Evolutionary conservation across 2,329 filamentous ascomycete genomes (phyloP).

Genomic region (Ophiostoma piceae): DNA sequence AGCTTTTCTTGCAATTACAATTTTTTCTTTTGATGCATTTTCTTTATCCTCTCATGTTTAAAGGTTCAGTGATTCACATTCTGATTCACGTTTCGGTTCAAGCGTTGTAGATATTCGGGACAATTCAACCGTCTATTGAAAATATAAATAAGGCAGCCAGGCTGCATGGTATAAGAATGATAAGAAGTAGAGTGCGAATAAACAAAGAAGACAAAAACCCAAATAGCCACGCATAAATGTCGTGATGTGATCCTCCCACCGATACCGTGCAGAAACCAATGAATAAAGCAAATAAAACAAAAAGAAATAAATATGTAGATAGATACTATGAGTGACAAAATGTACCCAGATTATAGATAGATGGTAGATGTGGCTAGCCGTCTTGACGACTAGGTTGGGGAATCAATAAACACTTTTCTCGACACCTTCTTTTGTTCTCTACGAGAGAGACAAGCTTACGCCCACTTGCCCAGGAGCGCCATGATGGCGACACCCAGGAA

Average conservation of each 20-base stretch:
- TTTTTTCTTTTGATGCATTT: neutral
- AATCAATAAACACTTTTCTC: neutral
- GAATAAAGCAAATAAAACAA: conserved; percentile 3
- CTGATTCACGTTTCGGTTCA: too few species aligned
- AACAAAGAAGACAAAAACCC: neutral
- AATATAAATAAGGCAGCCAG: neutral
- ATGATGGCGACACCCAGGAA: conserved; percentile 70
- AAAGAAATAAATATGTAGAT: neutral
- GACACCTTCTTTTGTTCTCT: neutral
- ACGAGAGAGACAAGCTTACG: conserved; percentile 42
- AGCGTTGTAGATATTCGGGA: too few species aligned
- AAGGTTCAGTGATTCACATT: too few species aligned
- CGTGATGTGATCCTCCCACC: neutral
- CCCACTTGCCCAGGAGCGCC: conserved; percentile 83
- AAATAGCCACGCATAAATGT: neutral
- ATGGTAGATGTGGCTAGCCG: neutral
- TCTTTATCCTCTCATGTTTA: too few species aligned
- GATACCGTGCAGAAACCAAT: neutral
- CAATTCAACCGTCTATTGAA: neutral
- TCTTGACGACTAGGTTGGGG: neutral
- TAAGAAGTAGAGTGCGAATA: neutral
- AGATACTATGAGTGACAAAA: neutral
- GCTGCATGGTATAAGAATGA: neutral
- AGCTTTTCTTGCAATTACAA: neutral
- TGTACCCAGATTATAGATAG: neutral